phyloP scores from a whole-genome alignment of 352 stramenopile species.

The Phytophthora brassicae region DNA sequence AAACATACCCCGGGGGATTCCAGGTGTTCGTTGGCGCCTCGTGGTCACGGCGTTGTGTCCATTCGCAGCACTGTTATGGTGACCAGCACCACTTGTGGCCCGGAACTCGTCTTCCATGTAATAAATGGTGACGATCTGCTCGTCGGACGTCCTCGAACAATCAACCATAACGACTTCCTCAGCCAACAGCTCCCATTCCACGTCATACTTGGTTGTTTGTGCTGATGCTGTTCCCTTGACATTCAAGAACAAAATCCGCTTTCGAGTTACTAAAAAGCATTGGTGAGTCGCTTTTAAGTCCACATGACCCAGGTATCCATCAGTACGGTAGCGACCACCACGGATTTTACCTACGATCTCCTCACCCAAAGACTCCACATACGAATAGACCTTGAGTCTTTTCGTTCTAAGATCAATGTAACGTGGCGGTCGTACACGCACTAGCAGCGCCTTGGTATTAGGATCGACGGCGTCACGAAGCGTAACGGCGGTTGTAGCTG shows the following conservation, averaged over 20 bases:
- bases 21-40: slow-evolving; percentile 36
- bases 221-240: slow-evolving; percentile 46
- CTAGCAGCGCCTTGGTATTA: slow-evolving; percentile 79
- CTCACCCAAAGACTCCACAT: slow-evolving; percentile 86
- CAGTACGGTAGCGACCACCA: slow-evolving; percentile 69
- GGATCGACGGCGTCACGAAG: slow-evolving; percentile 79
- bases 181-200: slow-evolving; percentile 78
- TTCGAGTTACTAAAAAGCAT: slow-evolving; percentile 82
- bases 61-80: slow-evolving; percentile 14
- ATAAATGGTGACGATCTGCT: slow-evolving; percentile 54
- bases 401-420: slow-evolving; percentile 84
- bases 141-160: slow-evolving; percentile 37
- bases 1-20: slow-evolving; percentile 60
- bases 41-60: slow-evolving; percentile 26
- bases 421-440: slow-evolving; percentile 73
- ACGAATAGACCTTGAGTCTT: slow-evolving; percentile 83
- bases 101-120: slow-evolving; percentile 78
- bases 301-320: slow-evolving; percentile 84
- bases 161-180: slow-evolving; percentile 84
- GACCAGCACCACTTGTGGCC: slow-evolving; percentile 28
- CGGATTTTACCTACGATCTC: slow-evolving; percentile 84
- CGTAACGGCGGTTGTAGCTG: slow-evolving; percentile 67
- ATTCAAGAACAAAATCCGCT: slow-evolving; percentile 78
- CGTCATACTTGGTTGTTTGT: slow-evolving; percentile 67
- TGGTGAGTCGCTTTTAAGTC: slow-evolving; percentile 72